These are phyloP conservation scores for Camellia oleifera DNA, from an alignment of 179 eudicot genomes.

Conservation along the genomic window DNA sequence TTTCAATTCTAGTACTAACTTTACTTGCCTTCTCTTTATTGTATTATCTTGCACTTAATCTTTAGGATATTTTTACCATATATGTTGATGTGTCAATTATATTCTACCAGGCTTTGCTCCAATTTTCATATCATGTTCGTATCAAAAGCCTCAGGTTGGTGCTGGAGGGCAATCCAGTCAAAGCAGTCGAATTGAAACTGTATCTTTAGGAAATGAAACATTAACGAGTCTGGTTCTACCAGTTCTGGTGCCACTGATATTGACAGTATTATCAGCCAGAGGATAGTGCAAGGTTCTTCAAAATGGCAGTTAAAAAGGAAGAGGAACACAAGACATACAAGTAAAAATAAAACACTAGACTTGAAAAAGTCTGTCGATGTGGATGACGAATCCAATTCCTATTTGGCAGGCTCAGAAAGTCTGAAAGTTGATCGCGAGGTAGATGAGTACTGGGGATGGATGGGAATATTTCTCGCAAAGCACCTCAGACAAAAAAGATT, in stretches of 20 bases:
- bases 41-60: background rate
- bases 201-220: constrained; percentile 36
- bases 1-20: background rate
- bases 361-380: constrained; percentile 25
- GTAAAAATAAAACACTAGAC: constrained; percentile 30
- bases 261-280: constrained; percentile 20
- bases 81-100: constrained; percentile 8
- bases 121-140: constrained; percentile 23
- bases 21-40: background rate
- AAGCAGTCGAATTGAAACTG: constrained; percentile 40
- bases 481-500: background rate
- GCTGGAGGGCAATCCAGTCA: constrained; percentile 32
- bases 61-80: background rate
- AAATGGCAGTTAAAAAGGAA: constrained; percentile 89
- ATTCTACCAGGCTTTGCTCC: constrained; percentile 31
- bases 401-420: constrained; percentile 21
- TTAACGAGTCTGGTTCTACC: constrained; percentile 41
- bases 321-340: constrained; percentile 50
- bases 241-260: constrained; percentile 43
- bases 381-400: constrained; percentile 31
- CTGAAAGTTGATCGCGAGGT: constrained; percentile 18
- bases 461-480: constrained; percentile 18
- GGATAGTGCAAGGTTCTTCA: constrained; percentile 50
- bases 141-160: constrained; percentile 31
- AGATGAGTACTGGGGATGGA: constrained; percentile 39